Percentiles rank a stretch among this genome's conserved stretches.
phyloP scores from a whole-genome alignment of 148 eudicot genomes.

The Rhododendron henanense region DNA sequence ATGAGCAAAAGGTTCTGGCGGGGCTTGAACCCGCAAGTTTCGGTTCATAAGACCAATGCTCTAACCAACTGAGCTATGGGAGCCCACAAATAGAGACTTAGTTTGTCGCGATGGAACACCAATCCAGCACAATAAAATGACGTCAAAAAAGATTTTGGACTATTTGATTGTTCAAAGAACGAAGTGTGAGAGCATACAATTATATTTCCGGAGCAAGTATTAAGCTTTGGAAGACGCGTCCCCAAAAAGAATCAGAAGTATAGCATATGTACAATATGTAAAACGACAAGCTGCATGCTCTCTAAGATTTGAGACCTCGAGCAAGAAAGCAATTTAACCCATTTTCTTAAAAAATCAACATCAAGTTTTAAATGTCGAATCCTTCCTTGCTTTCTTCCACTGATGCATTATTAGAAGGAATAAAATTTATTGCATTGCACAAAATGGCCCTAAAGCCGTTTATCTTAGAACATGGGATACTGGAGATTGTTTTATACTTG shows the following conservation, averaged over 20 bases:
- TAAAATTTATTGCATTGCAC: background rate
- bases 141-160: background rate
- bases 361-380: background rate
- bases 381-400: background rate
- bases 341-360: background rate
- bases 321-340: conserved; percentile 2
- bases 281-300: background rate
- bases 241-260: background rate
- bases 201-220: background rate
- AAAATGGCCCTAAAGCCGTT: background rate
- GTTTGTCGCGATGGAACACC: background rate
- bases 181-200: background rate
- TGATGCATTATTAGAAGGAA: background rate
- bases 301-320: background rate
- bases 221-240: background rate
- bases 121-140: background rate
- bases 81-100: background rate
- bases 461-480: background rate
- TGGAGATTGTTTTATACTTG: background rate
- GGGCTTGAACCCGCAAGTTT: background rate
- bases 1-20: background rate
- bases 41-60: background rate
- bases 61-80: conserved; percentile 5
- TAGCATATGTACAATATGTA: background rate
- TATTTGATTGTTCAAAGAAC: background rate